Conservation (phyloP, 257 asterid genomes). For the Solanum pinnatisectum region DNA sequence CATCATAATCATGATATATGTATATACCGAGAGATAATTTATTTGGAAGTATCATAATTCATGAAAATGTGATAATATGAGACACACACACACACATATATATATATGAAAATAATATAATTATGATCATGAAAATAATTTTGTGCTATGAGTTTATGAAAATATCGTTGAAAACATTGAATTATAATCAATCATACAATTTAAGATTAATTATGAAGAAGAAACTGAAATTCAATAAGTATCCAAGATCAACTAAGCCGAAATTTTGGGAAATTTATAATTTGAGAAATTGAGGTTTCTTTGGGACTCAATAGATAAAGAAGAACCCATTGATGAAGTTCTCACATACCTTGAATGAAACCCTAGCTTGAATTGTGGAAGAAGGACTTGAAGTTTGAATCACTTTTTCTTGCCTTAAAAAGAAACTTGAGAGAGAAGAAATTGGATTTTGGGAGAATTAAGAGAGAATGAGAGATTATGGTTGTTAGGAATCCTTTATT, state of each 20-base stretch:
- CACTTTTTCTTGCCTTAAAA: background rate
- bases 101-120: too few species aligned
- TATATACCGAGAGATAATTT: too few species aligned
- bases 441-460: background rate
- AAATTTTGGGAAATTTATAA: background rate
- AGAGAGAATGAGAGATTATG: background rate
- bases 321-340: background rate
- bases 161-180: too few species aligned
- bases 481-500: background rate
- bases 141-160: too few species aligned
- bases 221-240: background rate
- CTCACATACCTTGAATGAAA: background rate
- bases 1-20: too few species aligned
- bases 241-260: background rate
- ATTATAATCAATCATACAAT: too few species aligned
- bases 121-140: too few species aligned
- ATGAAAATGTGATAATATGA: too few species aligned
- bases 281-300: background rate
- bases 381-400: background rate
- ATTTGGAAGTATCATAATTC: too few species aligned
- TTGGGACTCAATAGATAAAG: background rate
- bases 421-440: background rate
- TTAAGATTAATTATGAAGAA: too few species aligned
- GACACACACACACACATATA: too few species aligned
- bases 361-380: background rate